Evolutionary conservation across 306 rosid genomes (phyloP), one percentile per base, ranked within the genome.

Genomic region (Prunus salicina): DNA sequence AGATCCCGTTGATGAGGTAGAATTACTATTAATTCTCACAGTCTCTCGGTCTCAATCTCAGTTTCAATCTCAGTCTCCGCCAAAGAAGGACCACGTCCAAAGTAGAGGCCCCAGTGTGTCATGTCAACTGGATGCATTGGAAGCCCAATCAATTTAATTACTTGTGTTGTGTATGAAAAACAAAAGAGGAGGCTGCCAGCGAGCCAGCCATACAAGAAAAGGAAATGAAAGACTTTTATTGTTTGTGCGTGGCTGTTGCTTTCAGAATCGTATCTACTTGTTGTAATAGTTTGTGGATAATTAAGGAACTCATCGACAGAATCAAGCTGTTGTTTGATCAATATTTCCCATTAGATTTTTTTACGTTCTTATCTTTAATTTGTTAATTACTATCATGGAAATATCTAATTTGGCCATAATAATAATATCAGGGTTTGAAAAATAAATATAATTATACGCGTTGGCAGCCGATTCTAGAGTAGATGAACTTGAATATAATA

Each of bases 171-270:
- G 14, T 28, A 7, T 27, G 47, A 47, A 16, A 64, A 79, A 73
- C 27, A 74, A 67, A 80, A 47, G 22, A 74, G 16, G n/a, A 49
- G 75, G 47, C 69, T 6, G 43, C 8, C 41, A 34, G 9, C n/a
- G n/a, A n/a, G n/a, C 43, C 43, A 38, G 43, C 43, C 43, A 34
- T 34, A 5, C 38, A 5, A 34, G 43, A 38, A 38, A 38, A 38
- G 7, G 9, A 38, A 38, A 38, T 7, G 43, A 38, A 38, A 38
- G 49, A 2, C 13, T 32, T 19, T 71, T 6, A 32, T 60, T 5
- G 1, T 51, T 7, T 38, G 43, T 38, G 43, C 43, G 2, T 15
- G 25, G 27, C 45, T 15, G 43, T 38, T 38, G 11, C n/a, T n/a
- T 74, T 49, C 60, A n/a, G 43, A 38, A 38, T 38, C 62, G 52